phyloP scores from a whole-genome alignment of 2,329 filamentous ascomycete genomes.

The Tricladium varicosporioides region DNA sequence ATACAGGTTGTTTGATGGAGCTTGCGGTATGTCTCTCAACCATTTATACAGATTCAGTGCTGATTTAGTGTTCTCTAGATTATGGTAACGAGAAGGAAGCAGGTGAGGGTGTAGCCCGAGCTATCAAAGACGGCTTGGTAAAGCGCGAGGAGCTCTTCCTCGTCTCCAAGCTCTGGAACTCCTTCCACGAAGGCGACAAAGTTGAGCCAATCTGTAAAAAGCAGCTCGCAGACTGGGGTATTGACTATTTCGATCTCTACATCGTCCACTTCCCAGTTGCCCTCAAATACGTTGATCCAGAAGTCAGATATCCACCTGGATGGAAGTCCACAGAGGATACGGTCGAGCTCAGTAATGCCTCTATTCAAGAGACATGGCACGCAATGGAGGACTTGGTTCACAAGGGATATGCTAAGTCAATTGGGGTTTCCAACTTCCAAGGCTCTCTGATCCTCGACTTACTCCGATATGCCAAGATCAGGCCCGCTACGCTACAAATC shows the following conservation, averaged over 20 bases:
- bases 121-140: conserved; percentile 77
- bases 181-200: conserved; percentile 78
- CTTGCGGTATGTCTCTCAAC: conserved; percentile 45
- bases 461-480: conserved; percentile 72
- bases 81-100: conserved; percentile 82
- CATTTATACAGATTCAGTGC: not conserved
- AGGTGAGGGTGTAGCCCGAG: conserved; percentile 73
- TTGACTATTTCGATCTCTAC: conserved; percentile 90
- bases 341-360: conserved; percentile 64
- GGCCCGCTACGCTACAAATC: conserved; percentile 77
- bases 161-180: conserved; percentile 91
- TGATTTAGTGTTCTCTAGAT: conserved; percentile 46
- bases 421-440: conserved; percentile 84
- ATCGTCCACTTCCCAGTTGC: conserved; percentile 87
- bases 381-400: conserved; percentile 76
- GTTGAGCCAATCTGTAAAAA: conserved; percentile 74
- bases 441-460: conserved; percentile 75
- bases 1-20: conserved; percentile 60
- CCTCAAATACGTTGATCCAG: conserved; percentile 80
- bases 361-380: conserved; percentile 78
- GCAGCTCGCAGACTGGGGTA: conserved; percentile 77
- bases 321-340: conserved; percentile 67
- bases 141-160: conserved; percentile 88
- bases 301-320: conserved; percentile 74
- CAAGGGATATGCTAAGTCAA: conserved; percentile 65